These are phyloP conservation scores for Paraphaeosphaeria minitans DNA, from an alignment of 2,329 filamentous ascomycete genomes.

Conservation along the genomic window DNA sequence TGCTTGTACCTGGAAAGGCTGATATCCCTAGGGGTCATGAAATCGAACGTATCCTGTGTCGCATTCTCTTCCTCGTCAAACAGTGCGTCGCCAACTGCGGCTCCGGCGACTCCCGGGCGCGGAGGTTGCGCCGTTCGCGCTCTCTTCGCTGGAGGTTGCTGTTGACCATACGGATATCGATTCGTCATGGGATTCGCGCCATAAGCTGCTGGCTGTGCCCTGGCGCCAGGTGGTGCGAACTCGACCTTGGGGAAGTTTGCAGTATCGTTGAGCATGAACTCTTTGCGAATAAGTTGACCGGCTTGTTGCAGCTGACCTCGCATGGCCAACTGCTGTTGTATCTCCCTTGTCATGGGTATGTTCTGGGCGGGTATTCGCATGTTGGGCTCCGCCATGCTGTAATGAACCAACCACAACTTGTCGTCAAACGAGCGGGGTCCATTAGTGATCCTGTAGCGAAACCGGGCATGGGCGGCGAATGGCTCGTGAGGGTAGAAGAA, in stretches of 20 bases:
- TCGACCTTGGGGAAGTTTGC: conserved; percentile 87
- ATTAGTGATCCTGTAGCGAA: conserved; percentile 82
- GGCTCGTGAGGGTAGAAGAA: conserved; percentile 76
- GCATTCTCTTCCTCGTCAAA: conserved; percentile 91
- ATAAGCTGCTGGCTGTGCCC: conserved; percentile 34
- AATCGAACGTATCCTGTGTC: conserved; percentile 84
- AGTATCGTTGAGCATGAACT: conserved; percentile 92
- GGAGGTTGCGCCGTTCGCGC: conserved; percentile 50
- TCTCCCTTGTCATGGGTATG: conserved; percentile 65
- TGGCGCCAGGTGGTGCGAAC: conserved; percentile 58
- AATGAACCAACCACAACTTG: conserved; percentile 89
- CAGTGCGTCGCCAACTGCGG: conserved; percentile 48
- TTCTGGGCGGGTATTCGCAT: conserved; percentile 73
- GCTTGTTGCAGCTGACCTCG: conserved; percentile 68
- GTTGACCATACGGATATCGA: conserved; percentile 39
- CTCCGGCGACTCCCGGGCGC: conserved; percentile 45
- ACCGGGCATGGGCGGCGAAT: conserved; percentile 75
- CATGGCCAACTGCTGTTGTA: conserved; percentile 65
- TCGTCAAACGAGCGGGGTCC: conserved; percentile 75
- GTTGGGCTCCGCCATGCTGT: conserved; percentile 74
- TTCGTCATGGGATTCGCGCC: conserved; percentile 46
- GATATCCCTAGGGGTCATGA: conserved; percentile 86
- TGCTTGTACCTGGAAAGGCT: conserved; percentile 86
- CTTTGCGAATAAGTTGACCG: conserved; percentile 80
- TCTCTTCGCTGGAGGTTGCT: conserved; percentile 55